Evolutionary conservation across 495 filamentous ascomycete genomes (phyloP).

Genomic region (Podospora appendiculata): DNA sequence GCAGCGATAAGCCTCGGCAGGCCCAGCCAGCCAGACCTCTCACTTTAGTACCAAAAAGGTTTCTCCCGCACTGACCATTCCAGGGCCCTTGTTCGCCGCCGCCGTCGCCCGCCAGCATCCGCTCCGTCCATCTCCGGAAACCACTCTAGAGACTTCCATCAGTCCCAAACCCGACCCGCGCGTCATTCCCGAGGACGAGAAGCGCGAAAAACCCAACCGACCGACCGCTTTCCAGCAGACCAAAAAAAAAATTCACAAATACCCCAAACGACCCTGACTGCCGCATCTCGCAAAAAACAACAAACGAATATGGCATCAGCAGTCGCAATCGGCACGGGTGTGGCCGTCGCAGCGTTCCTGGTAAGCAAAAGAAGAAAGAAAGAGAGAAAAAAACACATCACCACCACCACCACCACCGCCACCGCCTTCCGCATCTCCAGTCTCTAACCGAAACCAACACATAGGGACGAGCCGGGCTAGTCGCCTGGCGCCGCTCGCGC

Average conservation of each 20-base stretch:
- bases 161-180: not conserved
- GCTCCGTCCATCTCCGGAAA: not conserved
- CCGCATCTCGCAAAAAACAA: not conserved
- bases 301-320: constrained; percentile 58
- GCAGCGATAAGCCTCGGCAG: no score
- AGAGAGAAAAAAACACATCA: not conserved
- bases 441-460: not conserved
- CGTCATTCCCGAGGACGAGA: no score
- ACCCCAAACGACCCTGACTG: not conserved
- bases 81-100: not conserved
- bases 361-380: constrained; percentile 34
- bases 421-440: not conserved
- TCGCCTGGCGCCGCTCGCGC: constrained; percentile 76
- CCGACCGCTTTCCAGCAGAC: not conserved
- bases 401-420: not conserved
- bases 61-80: no score
- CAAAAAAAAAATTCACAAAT: not conserved
- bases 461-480: constrained; percentile 83
- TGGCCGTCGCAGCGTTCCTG: constrained; percentile 66
- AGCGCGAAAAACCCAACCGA: no score
- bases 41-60: no score
- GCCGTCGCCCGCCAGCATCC: not conserved
- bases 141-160: constrained; percentile 1
- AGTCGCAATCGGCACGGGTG: constrained; percentile 70
- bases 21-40: no score